Conservation (phyloP, 306 rosid genomes). For the Medicago arabica region DNA sequence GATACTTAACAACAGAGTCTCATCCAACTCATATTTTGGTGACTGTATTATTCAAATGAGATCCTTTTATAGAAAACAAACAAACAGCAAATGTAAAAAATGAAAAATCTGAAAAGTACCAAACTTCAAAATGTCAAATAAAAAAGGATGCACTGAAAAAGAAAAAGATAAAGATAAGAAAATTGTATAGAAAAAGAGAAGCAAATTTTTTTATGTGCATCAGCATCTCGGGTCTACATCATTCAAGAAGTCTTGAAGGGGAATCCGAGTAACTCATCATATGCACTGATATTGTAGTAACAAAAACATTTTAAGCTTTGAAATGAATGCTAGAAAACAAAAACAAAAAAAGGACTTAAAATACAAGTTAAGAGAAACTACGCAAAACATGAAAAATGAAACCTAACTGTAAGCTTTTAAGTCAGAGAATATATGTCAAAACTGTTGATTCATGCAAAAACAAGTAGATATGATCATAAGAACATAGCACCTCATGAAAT, state of each 20-base stretch:
- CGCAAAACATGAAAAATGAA: neutral
- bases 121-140: no score
- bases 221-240: slow-evolving; percentile 79
- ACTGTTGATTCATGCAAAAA: neutral
- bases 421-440: neutral
- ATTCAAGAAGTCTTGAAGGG: slow-evolving; percentile 69
- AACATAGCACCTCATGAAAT: no score
- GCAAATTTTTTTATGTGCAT: slow-evolving; percentile 41
- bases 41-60: neutral
- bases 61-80: no score
- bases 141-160: no score
- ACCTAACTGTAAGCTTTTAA: neutral
- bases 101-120: no score
- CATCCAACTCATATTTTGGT: neutral
- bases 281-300: slow-evolving; percentile 21
- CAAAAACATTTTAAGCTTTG: neutral
- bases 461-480: no score
- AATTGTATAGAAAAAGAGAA: neutral
- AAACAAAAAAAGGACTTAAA: no score
- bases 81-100: no score
- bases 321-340: neutral
- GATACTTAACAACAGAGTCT: neutral
- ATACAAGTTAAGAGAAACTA: neutral
- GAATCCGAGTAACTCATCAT: slow-evolving; percentile 77
- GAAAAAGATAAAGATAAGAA: neutral